These are phyloP conservation scores for Neurospora sp. DNA, from an alignment of 495 filamentous ascomycete species.

Conservation along the genomic window DNA sequence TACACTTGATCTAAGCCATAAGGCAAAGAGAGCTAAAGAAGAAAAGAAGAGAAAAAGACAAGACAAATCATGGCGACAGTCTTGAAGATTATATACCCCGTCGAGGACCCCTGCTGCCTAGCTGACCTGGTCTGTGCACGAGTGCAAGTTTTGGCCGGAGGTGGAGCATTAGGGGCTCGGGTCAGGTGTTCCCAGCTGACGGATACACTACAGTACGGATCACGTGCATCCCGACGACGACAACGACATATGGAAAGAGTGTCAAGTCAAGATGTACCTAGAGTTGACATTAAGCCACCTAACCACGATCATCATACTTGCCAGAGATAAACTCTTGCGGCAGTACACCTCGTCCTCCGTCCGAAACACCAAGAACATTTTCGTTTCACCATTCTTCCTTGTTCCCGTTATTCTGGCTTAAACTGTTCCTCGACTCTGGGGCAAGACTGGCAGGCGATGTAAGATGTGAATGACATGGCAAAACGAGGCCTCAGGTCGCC, in stretches of 20 bases:
- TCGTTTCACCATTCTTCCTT: background rate
- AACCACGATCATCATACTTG: background rate
- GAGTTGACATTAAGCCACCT: background rate
- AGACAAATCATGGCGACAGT: background rate
- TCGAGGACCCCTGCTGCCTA: background rate
- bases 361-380: background rate
- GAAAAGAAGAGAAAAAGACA: background rate
- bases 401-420: background rate
- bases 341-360: background rate
- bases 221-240: background rate
- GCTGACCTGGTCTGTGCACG: background rate
- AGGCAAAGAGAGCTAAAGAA: background rate
- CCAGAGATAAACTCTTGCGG: background rate
- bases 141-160: background rate
- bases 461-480: background rate
- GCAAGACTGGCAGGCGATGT: background rate
- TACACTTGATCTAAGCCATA: background rate
- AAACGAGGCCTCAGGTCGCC: background rate
- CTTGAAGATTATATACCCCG: background rate
- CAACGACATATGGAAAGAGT: background rate
- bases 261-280: background rate
- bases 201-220: background rate
- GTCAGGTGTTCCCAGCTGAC: no score
- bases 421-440: background rate
- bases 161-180: no score